Conservation (phyloP, 2,329 filamentous ascomycete species). For the Elsinoe batatas region DNA sequence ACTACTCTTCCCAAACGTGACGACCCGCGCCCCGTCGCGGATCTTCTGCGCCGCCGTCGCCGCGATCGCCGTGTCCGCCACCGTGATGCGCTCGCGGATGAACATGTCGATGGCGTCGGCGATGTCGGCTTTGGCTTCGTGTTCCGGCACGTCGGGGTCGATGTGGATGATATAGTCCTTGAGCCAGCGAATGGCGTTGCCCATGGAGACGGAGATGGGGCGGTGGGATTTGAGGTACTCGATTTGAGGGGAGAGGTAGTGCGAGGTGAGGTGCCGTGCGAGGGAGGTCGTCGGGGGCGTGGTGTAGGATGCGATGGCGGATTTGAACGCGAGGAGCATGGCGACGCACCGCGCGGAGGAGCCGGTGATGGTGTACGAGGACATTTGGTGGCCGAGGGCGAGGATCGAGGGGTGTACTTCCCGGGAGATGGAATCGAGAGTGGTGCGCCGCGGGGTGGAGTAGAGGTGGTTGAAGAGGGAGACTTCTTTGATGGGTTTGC, state of each 20-base stretch:
- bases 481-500: slow-evolving; percentile 50
- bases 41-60: slow-evolving; percentile 67
- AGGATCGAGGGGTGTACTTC: slow-evolving; percentile 80
- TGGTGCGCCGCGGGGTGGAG: slow-evolving; percentile 55
- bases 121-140: slow-evolving; percentile 69
- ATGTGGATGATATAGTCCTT: slow-evolving; percentile 88
- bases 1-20: slow-evolving; percentile 78
- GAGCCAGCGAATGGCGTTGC: slow-evolving; percentile 88
- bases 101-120: slow-evolving; percentile 78
- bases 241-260: slow-evolving; percentile 88
- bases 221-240: slow-evolving; percentile 87
- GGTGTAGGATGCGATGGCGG: slow-evolving; percentile 88
- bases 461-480: slow-evolving; percentile 70
- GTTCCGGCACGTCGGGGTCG: slow-evolving; percentile 74
- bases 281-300: slow-evolving; percentile 78
- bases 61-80: slow-evolving; percentile 79
- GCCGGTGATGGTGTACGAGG: slow-evolving; percentile 76
- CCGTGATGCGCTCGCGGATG: slow-evolving; percentile 78
- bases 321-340: slow-evolving; percentile 78
- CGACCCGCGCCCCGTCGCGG: slow-evolving; percentile 65
- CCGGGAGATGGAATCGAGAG: slow-evolving; percentile 51
- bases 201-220: slow-evolving; percentile 94
- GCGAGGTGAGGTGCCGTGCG: slow-evolving; percentile 80
- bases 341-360: slow-evolving; percentile 81
- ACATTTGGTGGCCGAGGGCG: slow-evolving; percentile 80